Base-by-base conservation (phyloP, 1,139 yeast species). In the Taphrina communis region DNA sequence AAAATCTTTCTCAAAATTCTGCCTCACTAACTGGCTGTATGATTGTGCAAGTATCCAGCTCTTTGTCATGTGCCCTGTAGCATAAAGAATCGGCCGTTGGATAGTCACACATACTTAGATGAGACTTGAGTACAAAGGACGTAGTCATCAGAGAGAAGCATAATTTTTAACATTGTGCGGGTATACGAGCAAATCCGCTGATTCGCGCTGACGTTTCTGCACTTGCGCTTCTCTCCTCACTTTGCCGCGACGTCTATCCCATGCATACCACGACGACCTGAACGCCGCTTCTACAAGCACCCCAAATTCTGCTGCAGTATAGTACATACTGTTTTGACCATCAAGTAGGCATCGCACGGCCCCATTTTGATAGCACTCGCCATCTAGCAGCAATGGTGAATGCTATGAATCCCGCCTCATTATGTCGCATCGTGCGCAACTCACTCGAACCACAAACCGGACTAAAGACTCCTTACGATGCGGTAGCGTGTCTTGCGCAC, bases 401-500 rank as follows among this genome's bases (percentile, higher is more conserved):
- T 21, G 11, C 41, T 19, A 53, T 53, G 61, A 63, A 21, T 55
- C 67, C 67, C 9, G 67, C 67, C 6, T 53, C 59, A 21, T 31
- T 55, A 31, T 36, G 59, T 25, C 36, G 56, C n/a, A 55, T 55
- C 25, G 55, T 63, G 55, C 56, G 59, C 46, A 46, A 63, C 6
- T 63, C 67, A n/a, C 35, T 63, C 3, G 38, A 44, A 21, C 42
- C 46, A 31, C 46, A 63, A 25, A 35, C 56, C n/a, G 63, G 38
- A 7, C 67, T 68, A 8, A 52, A 68, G 17, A 59, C 25, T 12
- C 58, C 70, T 21, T 58, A 60, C 56, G 73, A 72, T n/a, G 69
- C 69, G 14, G 35, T 72, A 2, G 73, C 73, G 19, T 46, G 69
- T 51, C 62, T 72, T 6, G 50, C 68, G 36, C 73, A 72, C 48